These are phyloP conservation scores for Aspergillus bombycis DNA, from an alignment of 2,329 filamentous ascomycete genomes.

Conservation along the genomic window DNA sequence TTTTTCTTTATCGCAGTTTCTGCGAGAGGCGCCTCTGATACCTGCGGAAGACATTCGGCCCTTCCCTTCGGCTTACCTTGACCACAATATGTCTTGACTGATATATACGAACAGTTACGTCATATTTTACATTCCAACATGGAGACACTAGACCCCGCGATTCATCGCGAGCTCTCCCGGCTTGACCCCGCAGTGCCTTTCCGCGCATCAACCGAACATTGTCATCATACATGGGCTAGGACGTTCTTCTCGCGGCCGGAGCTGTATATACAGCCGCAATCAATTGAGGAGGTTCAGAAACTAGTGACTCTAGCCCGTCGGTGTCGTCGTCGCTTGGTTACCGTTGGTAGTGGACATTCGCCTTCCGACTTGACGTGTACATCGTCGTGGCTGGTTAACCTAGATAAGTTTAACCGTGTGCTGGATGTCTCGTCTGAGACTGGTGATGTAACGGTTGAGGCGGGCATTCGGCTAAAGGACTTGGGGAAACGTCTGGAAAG, in stretches of 20 bases:
- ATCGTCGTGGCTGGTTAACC: slow-evolving; percentile 90
- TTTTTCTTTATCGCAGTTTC: not conserved
- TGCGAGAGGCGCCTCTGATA: not conserved
- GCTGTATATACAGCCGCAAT: slow-evolving; percentile 84
- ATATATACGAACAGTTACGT: not conserved
- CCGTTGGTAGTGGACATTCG: slow-evolving; percentile 89
- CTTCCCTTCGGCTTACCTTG: not conserved
- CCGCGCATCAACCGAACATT: slow-evolving; percentile 70
- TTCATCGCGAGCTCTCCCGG: slow-evolving; percentile 59
- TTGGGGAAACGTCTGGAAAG: slow-evolving; percentile 74
- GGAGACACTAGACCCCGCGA: slow-evolving; percentile 46
- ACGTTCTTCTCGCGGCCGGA: slow-evolving; percentile 90
- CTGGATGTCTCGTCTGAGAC: slow-evolving; percentile 69
- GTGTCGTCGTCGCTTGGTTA: slow-evolving; percentile 79
- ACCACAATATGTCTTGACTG: slow-evolving; percentile 12
- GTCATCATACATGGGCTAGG: slow-evolving; percentile 91
- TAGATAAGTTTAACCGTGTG: slow-evolving; percentile 79
- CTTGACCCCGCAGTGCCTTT: slow-evolving; percentile 71
- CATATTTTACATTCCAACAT: slow-evolving; percentile 1
- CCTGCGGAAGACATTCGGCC: not conserved
- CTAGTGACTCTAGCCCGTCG: slow-evolving; percentile 76
- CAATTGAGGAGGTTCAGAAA: slow-evolving; percentile 80
- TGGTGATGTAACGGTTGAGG: slow-evolving; percentile 74
- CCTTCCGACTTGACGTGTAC: slow-evolving; percentile 91
- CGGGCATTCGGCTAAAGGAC: slow-evolving; percentile 80